Base-by-base conservation (phyloP, 169 alveolate genomes). In the Plasmodium inui region DNA sequence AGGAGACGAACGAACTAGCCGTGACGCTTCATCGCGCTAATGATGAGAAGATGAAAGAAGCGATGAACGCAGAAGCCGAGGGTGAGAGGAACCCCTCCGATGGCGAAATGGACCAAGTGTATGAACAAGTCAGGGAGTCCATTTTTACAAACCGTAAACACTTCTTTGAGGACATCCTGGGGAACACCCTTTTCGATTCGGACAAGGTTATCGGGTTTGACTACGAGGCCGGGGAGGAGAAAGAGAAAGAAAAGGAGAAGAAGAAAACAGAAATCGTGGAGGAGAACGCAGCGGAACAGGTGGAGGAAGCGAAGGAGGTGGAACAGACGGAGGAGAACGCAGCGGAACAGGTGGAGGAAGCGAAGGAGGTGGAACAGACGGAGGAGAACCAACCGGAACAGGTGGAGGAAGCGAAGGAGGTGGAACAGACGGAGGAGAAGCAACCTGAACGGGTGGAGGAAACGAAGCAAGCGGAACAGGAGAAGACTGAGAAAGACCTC, bases 81-180 rank as follows among this genome's bases (percentile, higher is more conserved):
- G n/a, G 30, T 10, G 34, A 83, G 57, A 37, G 26, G 26, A 8
- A 34, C 12, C 34, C 61, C 67, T 28, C 50, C n/a, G 79, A 86
- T 74, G 50, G 53, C 12, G 94, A 88, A 78, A 37, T 88, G 39
- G 70, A 41, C n/a, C 12, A 76, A 78, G 50, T 73, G 46, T 55
- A 79, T 79, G 94, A 88, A 79, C 71, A 88, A 55, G 94, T 78
- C 72, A 88, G 44, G 37, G 53, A 84, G 53, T 32, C 39, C 55
- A 44, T 73, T n/a, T 32, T 41, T 39, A 19, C 72, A 37, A 79
- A 76, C 19, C 37, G 53, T 22, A 88, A 88, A 44, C 76, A 88
- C 82, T 79, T 85, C 30, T 88, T 88, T 28, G 82, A 88, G 19
- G 72, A 88, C 72, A 61, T 88, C 41, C 46, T 39, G 12, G 32